phyloP scores from a whole-genome alignment of 2,329 filamentous ascomycete genomes.

The Colletotrichum eleusines region DNA sequence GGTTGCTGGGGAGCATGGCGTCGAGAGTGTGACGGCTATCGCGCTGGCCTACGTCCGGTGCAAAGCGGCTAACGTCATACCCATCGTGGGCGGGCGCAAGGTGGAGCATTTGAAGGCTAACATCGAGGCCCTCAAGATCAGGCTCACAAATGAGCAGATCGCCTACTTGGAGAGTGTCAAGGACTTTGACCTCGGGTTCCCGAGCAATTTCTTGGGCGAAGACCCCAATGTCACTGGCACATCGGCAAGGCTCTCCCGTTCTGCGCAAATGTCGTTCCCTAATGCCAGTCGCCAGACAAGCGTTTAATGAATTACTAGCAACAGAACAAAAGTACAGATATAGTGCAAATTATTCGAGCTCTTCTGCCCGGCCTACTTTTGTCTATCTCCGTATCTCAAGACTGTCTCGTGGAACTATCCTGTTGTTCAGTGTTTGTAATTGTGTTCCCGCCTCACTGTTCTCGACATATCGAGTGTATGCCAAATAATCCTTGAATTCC shows the following conservation, averaged over 20 bases:
- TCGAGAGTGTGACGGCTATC: slow-evolving; percentile 69
- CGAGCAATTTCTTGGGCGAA: slow-evolving; percentile 55
- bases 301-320: neutral
- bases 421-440: neutral
- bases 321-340: neutral
- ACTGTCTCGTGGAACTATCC: neutral
- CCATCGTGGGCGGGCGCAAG: slow-evolving; percentile 65
- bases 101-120: slow-evolving; percentile 67
- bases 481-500: slow-evolving; percentile 9
- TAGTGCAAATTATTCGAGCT: neutral
- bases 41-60: slow-evolving; percentile 64
- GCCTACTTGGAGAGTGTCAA: slow-evolving; percentile 64
- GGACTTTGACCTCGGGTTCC: slow-evolving; percentile 69
- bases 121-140: slow-evolving; percentile 65
- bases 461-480: slow-evolving; percentile 13
- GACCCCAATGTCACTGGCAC: slow-evolving; percentile 44
- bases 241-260: slow-evolving; percentile 23
- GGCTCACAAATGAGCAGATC: slow-evolving; percentile 64
- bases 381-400: neutral
- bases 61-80: slow-evolving; percentile 66
- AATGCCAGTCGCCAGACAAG: slow-evolving; percentile 31
- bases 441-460: neutral
- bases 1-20: slow-evolving; percentile 67
- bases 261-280: slow-evolving; percentile 34
- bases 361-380: neutral